Evolutionary conservation across 192 early-diverging fungal genomes (phyloP).

Genomic region (Mortierella claussenii): DNA sequence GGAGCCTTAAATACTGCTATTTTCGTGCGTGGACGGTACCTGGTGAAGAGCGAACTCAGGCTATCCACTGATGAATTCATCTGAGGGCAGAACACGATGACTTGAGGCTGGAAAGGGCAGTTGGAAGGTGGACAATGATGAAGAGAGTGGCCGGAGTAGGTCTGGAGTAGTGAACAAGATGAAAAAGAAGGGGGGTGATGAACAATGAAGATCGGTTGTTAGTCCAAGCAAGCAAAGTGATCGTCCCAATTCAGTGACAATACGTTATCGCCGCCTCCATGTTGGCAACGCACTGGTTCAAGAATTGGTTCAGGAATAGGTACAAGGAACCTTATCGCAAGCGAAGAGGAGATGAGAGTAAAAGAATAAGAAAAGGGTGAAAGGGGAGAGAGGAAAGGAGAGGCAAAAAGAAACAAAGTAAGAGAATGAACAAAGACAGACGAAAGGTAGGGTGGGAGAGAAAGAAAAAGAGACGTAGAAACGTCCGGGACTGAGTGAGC

Average conservation of each 20-base stretch:
- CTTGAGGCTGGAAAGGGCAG: neutral
- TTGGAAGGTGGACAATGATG: neutral
- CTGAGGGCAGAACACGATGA: slow-evolving; percentile 1
- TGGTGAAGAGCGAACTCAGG: slow-evolving; percentile 25
- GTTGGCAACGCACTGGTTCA: no score
- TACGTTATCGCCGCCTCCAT: no score
- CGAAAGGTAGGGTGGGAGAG: neutral
- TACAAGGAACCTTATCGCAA: no score
- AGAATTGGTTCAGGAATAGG: no score
- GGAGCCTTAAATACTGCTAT: no score
- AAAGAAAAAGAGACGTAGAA: neutral
- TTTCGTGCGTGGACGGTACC: slow-evolving; percentile 19
- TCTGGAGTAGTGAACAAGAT: no score
- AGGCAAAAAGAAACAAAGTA: neutral
- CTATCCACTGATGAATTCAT: slow-evolving; percentile 27
- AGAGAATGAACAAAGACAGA: neutral
- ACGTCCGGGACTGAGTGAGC: neutral
- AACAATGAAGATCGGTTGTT: no score
- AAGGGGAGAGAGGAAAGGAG: neutral
- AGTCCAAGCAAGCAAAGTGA: no score
- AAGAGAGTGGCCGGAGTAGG: neutral
- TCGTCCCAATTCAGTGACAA: no score
- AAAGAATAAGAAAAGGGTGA: neutral
- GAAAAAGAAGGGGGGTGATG: no score
- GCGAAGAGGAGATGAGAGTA: neutral